Base-by-base conservation (phyloP, 306 rosid genomes). In the Sindora glabra region DNA sequence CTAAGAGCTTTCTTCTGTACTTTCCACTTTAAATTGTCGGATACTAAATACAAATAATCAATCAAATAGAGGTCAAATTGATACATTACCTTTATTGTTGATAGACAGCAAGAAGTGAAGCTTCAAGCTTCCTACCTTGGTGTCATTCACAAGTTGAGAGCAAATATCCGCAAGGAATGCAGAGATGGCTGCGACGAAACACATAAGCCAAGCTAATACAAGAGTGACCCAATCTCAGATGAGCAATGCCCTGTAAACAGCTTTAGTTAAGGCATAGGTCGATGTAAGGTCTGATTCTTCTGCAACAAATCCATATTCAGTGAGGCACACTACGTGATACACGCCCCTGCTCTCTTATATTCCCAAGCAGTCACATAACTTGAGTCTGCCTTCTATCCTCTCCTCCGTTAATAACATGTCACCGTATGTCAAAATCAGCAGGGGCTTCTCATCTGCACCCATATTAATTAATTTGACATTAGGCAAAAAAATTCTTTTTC, bases 361-460 rank as follows among this genome's bases (percentile, higher is more conserved):
- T 11, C 69, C 65, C 4, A 77, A 24, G 37, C 30, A 41, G n/a
- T 71, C 74, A 16, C 81, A 71, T 33, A 77, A 60, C 29, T 60
- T 61, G 3, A 71, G 64, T 32, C 81, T 54, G 26, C 71, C 77
- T 26, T 77, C 81, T 5, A 77, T 71, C 58, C 81, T 77, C 65
- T 77, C 81, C 66, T 77, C 81, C 1, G 67, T 39, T 10, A 77
- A 60, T 62, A 77, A 54, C 81, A 60, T 54, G 71, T 77, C 81
- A 6, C 81, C 81, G 21, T 77, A 77, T 24, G 81, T 77, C 74
- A 77, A 62, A 21, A 77, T 77, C 68, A 77, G 26, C 25, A 77
- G 51, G 3, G 77, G 77, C 17, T 38, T 71, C 64, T 77, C 81
- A 59, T 18, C 80, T 75, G 63, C 74, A 62, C 30, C 25, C 48